Conservation (phyloP, 2,329 filamentous ascomycete species). For the Raffaelea ambrosiae region DNA sequence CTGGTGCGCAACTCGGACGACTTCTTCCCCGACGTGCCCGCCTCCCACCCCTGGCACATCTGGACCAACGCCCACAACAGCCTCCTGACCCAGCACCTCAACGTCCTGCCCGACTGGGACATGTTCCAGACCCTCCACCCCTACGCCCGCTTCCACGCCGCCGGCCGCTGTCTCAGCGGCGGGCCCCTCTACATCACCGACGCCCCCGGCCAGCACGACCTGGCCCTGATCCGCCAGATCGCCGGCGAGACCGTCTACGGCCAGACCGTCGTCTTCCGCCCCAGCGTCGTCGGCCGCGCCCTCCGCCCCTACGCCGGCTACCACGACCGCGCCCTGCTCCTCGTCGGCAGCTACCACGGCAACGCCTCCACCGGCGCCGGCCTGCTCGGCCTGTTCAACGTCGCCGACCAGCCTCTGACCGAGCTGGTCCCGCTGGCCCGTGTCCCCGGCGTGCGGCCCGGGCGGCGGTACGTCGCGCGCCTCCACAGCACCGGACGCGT, state of each 20-base stretch:
- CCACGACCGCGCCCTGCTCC: constrained; percentile 63
- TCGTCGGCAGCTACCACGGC: constrained; percentile 73
- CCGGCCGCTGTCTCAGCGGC: constrained; percentile 80
- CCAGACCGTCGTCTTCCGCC: constrained; percentile 72
- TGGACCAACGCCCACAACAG: constrained; percentile 90
- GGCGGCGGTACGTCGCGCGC: constrained; percentile 56
- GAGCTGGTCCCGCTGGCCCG: constrained; percentile 62
- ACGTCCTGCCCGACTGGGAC: constrained; percentile 76
- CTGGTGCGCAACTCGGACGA: constrained; percentile 82
- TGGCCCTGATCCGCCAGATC: constrained; percentile 70
- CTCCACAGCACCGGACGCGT: constrained; percentile 62
- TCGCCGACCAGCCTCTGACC: constrained; percentile 50
- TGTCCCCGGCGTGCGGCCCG: constrained; percentile 57
- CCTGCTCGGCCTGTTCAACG: constrained; percentile 80
- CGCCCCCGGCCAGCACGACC: constrained; percentile 70
- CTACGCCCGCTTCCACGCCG: constrained; percentile 79
- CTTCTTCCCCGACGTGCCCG: constrained; percentile 77
- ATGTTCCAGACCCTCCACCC: constrained; percentile 59
- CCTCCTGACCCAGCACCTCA: constrained; percentile 74
- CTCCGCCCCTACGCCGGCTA: constrained; percentile 69
- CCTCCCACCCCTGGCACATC: constrained; percentile 87
- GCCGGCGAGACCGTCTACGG: constrained; percentile 64
- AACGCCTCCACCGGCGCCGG: constrained; percentile 47
- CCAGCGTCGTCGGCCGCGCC: constrained; percentile 64
- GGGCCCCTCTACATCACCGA: constrained; percentile 95